Base-by-base conservation (phyloP, 371 early-diverging fungal species). In the Mucor circinelloides region DNA sequence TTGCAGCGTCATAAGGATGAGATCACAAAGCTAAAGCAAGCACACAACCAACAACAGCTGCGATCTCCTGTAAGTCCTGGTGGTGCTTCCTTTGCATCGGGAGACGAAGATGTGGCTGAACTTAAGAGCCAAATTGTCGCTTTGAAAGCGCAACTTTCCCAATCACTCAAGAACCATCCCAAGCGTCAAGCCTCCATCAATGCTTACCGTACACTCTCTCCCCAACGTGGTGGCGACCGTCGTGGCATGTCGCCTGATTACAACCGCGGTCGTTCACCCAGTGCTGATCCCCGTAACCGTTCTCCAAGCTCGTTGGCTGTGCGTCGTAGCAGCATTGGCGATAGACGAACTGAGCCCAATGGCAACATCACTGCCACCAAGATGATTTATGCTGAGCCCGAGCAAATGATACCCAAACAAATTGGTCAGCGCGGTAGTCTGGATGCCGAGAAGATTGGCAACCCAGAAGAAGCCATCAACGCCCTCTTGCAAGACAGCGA, bases 1-100 rank as follows among this genome's bases (percentile, higher is more conserved):
- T 67, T 91, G 28, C 66, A 69, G 25, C 83, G 82, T 67, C 84
- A 85, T 67, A 87, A 90, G 72, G 91, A 91, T 8, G 93, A 93
- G 76, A 87, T 93, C 13, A 81, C 85, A 7, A 85, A 83, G 46
- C 76, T 96, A 28, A 82, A 89, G 27, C 83, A 83, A 58, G 31
- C 40, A 0, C 61, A 46, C 15, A 57, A 48, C 27, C 55, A 54
- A 30, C 82, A 68, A 9, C 61, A 64, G 8, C 7, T 36, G 12
- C 7, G 42, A 32, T 36, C 34, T 9, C 71, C 71, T 1, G 38
- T 70, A 6, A 70, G 70, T 40, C 70, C 65, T 23, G 63, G 66
- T 5, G 66, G 71, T n/a, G 62, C 68, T 4, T 71, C 73, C 6
- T 25, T 57, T 58, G 30, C 40, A 23, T 50, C 34, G 17, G 76